A percentile compares a stretch with the other conserved stretches of the same genome.
phyloP scores from a whole-genome alignment of 768 basidiomycete genomes.

The Pleurotus pulmonarius region DNA sequence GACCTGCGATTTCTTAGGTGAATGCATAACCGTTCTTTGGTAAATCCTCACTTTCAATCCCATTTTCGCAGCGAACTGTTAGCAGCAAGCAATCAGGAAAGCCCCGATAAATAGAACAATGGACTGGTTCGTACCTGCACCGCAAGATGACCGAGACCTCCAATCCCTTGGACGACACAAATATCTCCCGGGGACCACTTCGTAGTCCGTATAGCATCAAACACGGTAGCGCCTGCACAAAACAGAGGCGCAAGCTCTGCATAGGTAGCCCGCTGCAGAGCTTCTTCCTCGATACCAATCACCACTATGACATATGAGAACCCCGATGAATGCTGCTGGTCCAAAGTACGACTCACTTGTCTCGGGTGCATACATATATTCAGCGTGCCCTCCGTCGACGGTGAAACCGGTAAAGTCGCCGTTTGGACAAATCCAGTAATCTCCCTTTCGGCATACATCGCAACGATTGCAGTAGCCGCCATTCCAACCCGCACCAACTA shows the following conservation, averaged over 20 bases:
- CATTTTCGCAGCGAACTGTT: conserved; percentile 7
- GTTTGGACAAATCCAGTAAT: conserved; percentile 5
- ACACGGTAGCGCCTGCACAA: conserved; percentile 7
- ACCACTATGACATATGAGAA: not conserved
- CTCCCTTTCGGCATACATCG: conserved; percentile 6
- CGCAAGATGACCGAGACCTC: conserved; percentile 9
- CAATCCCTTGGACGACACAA: conserved; percentile 9
- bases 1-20: not conserved
- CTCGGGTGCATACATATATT: conserved; percentile 8
- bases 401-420: conserved; percentile 9
- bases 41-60: conserved; percentile 1
- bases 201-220: conserved; percentile 2
- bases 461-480: conserved; percentile 8
- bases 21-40: no score
- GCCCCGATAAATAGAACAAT: not conserved
- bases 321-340: not conserved
- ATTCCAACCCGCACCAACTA: conserved; percentile 9
- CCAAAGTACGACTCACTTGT: not conserved
- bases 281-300: conserved; percentile 5
- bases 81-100: not conserved
- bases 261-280: conserved; percentile 4
- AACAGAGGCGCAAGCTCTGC: conserved; percentile 9
- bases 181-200: conserved; percentile 9
- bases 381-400: conserved; percentile 9
- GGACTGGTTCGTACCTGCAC: conserved; percentile 1